These are phyloP conservation scores for Hanseniaspora sp. DNA, from an alignment of 1,139 yeast genomes.

Conservation along the genomic window DNA sequence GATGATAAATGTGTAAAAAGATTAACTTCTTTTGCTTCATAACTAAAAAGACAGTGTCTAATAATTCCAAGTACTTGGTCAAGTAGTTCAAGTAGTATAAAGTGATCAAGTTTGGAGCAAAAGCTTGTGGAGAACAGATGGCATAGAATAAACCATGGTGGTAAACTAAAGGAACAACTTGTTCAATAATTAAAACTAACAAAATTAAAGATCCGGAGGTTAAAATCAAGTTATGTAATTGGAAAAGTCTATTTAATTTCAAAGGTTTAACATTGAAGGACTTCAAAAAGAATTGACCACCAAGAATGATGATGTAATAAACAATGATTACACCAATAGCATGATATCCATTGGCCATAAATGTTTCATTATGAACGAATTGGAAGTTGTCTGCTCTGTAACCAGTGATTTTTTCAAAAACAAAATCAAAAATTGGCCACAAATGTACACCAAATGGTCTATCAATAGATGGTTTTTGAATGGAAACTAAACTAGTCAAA, in stretches of 20 bases:
- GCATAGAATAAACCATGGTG: constrained; percentile 75
- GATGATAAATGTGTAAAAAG: constrained; percentile 92
- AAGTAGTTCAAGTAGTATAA: constrained; percentile 72
- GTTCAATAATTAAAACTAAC: constrained; percentile 66
- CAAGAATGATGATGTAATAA: constrained; percentile 74
- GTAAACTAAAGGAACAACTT: constrained; percentile 68
- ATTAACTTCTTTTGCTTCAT: constrained; percentile 82
- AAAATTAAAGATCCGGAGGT: constrained; percentile 60
- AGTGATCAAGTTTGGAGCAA: constrained; percentile 76
- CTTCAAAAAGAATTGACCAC: constrained; percentile 57
- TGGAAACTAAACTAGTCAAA: constrained; percentile 21
- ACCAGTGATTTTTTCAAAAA: constrained; percentile 43
- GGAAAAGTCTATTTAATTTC: constrained; percentile 61
- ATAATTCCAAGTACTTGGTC: constrained; percentile 69
- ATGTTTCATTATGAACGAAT: constrained; percentile 56
- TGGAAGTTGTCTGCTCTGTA: constrained; percentile 61
- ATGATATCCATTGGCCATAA: constrained; percentile 56
- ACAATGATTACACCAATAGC: constrained; percentile 51
- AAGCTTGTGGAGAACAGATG: constrained; percentile 67
- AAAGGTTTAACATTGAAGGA: constrained; percentile 49
- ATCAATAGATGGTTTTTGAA: constrained; percentile 49
- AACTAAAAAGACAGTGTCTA: constrained; percentile 87
- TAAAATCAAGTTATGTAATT: constrained; percentile 68
- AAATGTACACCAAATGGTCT: constrained; percentile 82
- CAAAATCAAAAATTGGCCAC: constrained; percentile 73